These are phyloP conservation scores for Phytophthora sojae DNA, from an alignment of 352 stramenopile species.

Conservation along the genomic window DNA sequence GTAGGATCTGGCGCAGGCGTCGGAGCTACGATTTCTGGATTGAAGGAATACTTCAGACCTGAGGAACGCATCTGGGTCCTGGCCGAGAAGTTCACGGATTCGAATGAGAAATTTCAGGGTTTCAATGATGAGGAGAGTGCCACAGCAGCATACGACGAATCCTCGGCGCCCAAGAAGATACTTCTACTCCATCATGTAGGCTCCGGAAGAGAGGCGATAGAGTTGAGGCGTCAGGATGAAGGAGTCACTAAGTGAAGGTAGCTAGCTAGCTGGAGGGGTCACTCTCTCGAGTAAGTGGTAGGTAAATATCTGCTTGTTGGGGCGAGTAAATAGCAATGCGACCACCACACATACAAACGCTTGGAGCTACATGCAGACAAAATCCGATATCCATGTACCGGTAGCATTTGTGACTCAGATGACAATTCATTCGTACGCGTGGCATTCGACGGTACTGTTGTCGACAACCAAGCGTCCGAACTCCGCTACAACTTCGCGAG, in stretches of 20 bases:
- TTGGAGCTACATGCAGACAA: too few relatives aligned
- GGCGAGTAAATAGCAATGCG: too few relatives aligned
- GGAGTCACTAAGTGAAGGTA: too few relatives aligned
- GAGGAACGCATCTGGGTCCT: not conserved
- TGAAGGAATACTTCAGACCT: not conserved
- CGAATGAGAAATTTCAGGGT: not conserved
- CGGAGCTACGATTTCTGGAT: not conserved
- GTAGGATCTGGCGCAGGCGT: not conserved
- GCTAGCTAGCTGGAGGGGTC: too few relatives aligned
- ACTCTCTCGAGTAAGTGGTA: too few relatives aligned
- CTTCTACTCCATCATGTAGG: not conserved
- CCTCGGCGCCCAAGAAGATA: not conserved
- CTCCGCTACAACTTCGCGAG: slow-evolving; percentile 14
- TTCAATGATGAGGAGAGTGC: not conserved
- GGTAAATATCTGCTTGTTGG: too few relatives aligned
- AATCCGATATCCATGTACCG: not conserved
- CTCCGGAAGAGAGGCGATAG: too few relatives aligned
- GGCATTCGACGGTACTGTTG: slow-evolving; percentile 23
- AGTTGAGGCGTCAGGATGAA: too few relatives aligned
- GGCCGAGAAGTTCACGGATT: not conserved
- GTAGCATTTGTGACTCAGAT: not conserved
- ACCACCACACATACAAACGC: too few relatives aligned
- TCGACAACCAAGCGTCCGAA: slow-evolving; percentile 25
- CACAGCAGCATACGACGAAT: not conserved
- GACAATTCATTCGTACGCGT: slow-evolving; percentile 19